Base-by-base conservation (phyloP, 1,284 basidiomycete species). In the Leccinum griseonigrum region DNA sequence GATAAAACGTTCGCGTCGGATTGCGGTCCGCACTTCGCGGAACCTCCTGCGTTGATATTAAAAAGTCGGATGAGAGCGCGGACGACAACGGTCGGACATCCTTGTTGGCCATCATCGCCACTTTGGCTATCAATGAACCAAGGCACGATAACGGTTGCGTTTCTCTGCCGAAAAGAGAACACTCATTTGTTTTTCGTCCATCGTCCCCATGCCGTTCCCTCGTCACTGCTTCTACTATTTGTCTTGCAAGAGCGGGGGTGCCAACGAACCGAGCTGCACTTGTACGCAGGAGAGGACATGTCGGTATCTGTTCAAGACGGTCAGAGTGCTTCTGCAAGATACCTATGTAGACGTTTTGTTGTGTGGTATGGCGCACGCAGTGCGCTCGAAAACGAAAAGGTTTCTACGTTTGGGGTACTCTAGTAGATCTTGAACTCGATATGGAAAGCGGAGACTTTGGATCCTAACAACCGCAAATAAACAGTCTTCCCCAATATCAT, bases 1-100 rank as follows among this genome's bases (percentile, higher is more conserved):
- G 84, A 76, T 92, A 95, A 73, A 94, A 92, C 55, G 90, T 94
- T 53, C 93, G 81, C 0, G 88, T 84, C 6, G 93, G 91, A 71
- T 92, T 92, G 59, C 94, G 89, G 71, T 95, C 92, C 22, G 90
- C 88, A 64, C 87, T 92, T 75, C 91, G 91, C 3, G 95, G 90
- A 6, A 97, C 90, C 74, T 97, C 95, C 77, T 96, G 94, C 13
- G 91, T 90, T 69, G 92, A 93, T 68, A 97, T 87, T 58, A 97
- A 75, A 31, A 86, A 88, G 69, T 95, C 88, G 9, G 87, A 83
- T 8, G 92, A 87, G 59, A 99, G 83, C 2, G 88, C 85, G 10
- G 91, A 85, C 59, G 98, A 82, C 48, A 95, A 77, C 46, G 90
- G 88, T 55, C 97, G 87, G 56, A 94, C 90, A 68, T 96, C 92